Base-by-base conservation (phyloP, 352 stramenopile species). In the Phytopythium chamaehyphon region DNA sequence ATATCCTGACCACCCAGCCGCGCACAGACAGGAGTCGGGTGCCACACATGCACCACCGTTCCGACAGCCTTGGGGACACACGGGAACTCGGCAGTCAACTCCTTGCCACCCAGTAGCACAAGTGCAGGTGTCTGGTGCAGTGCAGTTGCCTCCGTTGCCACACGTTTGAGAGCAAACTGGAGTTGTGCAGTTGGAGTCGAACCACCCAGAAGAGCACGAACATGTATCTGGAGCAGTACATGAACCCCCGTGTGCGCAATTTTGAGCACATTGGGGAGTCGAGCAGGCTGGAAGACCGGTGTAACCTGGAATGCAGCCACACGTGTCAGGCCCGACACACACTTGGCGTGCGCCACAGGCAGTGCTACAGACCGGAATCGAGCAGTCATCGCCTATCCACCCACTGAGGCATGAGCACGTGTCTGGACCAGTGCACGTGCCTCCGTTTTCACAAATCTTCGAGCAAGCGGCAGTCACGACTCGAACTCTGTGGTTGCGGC, bases 121-220 rank as follows among this genome's bases (percentile, higher is more conserved):
- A 23, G 75, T 84, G 64, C 96, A 99, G 1, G 66, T 88, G 59
- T 96, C 76, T 0, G 94, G 90, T 3, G 74, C 79, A 8, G 91
- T 98, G 61, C 96, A 99, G 54, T 98, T 98, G 0, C 90, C 96
- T 16, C 88, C 86, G 64, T 99, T 99, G 0, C 94, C 96, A 67
- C 96, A 99, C 9, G 96, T 99, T 64, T 98, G 88, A 7, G 72
- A 51, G 54, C 96, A 98, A 19, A 98, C 93, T 0, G 96, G 96
- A 5, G 95, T 98, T 2, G 94, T 98, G 64, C 96, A 99, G 64
- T 98, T 98, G 0, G 88, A 51, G 55, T 98, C 96, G 57, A 98
- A 98, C 96, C 96, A 99, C 0, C 96, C 96, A 7, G 54, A 49
- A 10, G 57, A 33, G 61, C 96, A 99, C 2, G 64, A 49, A 55